Percentiles rank a stretch among this genome's conserved stretches.
Conservation (phyloP, 73 alveolate genomes). For the Tetrahymena borealis region DNA sequence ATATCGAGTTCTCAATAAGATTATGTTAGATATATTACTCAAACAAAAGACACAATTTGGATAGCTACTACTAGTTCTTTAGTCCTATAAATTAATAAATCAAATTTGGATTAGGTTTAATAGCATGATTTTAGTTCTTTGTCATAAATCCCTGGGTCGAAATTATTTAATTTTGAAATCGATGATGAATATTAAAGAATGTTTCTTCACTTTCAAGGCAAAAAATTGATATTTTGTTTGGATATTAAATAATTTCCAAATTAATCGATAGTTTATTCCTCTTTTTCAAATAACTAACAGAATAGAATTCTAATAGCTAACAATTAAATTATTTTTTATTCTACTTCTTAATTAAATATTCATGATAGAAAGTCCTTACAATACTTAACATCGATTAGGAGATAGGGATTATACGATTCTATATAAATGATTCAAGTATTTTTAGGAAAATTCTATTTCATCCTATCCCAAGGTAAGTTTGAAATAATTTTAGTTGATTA, state of each 20-base stretch:
- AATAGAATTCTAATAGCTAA: background rate
- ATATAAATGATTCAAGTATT: background rate
- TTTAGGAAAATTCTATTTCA: no score
- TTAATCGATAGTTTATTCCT: no score
- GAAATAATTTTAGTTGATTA: background rate
- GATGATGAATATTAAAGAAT: background rate
- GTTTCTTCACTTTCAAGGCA: no score
- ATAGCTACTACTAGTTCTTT: background rate
- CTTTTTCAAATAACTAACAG: background rate
- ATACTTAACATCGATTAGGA: background rate
- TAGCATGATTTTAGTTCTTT: background rate
- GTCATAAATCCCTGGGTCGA: background rate
- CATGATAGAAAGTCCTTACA: background rate
- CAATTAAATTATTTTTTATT: no score
- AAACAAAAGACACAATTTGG: background rate
- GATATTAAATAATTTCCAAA: background rate
- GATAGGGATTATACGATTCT: background rate
- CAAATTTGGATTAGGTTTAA: background rate
- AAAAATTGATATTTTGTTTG: background rate
- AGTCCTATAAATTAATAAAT: background rate
- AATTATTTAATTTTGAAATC: no score
- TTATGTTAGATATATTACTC: background rate
- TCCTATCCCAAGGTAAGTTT: background rate
- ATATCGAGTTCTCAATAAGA: no score
- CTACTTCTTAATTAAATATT: background rate